A percentile compares a stretch with the other conserved stretches of the same genome.
Conservation (phyloP, 257 asterid genomes). For the Scutellaria galericulata region DNA sequence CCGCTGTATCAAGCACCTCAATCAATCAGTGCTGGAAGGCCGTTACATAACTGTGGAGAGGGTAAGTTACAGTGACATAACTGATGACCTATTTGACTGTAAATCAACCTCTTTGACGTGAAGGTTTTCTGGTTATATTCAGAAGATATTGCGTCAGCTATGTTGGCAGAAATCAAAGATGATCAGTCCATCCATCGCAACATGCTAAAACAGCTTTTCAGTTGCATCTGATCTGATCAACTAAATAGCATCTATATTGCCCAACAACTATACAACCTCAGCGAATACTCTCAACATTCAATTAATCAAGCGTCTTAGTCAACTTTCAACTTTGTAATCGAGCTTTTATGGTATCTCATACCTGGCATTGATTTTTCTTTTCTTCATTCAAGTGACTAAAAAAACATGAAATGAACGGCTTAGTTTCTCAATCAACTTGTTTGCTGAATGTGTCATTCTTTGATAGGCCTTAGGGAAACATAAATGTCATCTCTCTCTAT, state of each 20-base stretch:
- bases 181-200: conserved; percentile 95
- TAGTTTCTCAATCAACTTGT: conserved; percentile 35
- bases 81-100: conserved; percentile 48
- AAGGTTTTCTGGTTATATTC: conserved; percentile 95
- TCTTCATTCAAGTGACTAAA: conserved; percentile 30
- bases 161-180: conserved; percentile 98
- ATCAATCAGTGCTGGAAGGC: conserved; percentile 95
- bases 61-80: conserved; percentile 60
- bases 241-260: conserved; percentile 92
- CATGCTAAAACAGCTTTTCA: conserved; percentile 97
- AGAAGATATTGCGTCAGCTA: conserved; percentile 93
- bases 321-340: conserved; percentile 96
- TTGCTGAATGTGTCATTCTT: conserved; percentile 27
- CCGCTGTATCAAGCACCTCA: conserved; percentile 89
- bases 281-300: conserved; percentile 88
- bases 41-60: conserved; percentile 92
- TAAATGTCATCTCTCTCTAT: conserved; percentile 15
- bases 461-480: conserved; percentile 28
- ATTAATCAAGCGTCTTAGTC: conserved; percentile 92
- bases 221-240: conserved; percentile 83
- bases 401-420: conserved; percentile 29
- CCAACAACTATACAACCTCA: conserved; percentile 95
- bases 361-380: conserved; percentile 55
- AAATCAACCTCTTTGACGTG: conserved; percentile 71
- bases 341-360: conserved; percentile 89